Conservation (phyloP, 805 yeast genomes). For the Metschnikowia continentalis region DNA sequence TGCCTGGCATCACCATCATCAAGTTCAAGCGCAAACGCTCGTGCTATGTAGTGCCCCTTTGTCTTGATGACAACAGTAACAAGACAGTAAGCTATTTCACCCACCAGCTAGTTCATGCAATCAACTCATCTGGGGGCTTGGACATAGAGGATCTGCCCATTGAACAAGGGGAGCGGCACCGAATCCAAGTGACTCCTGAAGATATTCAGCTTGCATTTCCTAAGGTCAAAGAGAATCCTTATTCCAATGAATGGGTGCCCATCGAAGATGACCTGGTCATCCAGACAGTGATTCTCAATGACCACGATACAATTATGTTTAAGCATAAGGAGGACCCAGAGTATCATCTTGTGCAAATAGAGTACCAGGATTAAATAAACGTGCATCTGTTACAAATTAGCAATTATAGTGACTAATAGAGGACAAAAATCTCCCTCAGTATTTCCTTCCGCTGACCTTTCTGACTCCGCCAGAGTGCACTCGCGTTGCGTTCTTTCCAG, state of each 20-base stretch:
- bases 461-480: constrained; percentile 17
- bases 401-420: background rate
- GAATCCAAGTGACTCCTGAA: constrained; percentile 11
- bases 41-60: constrained; percentile 30
- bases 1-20: constrained; percentile 27
- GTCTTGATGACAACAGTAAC: constrained; percentile 16
- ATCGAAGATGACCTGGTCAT: constrained; percentile 26
- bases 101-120: constrained; percentile 29
- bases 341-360: constrained; percentile 24
- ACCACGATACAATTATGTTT: constrained; percentile 42
- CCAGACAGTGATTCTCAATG: constrained; percentile 29
- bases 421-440: background rate
- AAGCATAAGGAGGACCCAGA: constrained; percentile 32
- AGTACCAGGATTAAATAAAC: constrained; percentile 2
- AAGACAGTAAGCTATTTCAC: constrained; percentile 20
- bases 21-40: constrained; percentile 33
- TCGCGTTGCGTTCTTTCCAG: constrained; percentile 14
- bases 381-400: background rate
- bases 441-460: constrained; percentile 17
- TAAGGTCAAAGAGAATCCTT: constrained; percentile 32
- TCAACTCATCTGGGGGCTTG: constrained; percentile 49
- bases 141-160: constrained; percentile 18
- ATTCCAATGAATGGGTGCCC: constrained; percentile 34
- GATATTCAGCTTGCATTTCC: constrained; percentile 41
- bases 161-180: constrained; percentile 11